A percentile compares a stretch with the other conserved stretches of the same genome.
These are phyloP conservation scores for Misopates orontium DNA, from an alignment of 257 asterid species.

Conservation along the genomic window DNA sequence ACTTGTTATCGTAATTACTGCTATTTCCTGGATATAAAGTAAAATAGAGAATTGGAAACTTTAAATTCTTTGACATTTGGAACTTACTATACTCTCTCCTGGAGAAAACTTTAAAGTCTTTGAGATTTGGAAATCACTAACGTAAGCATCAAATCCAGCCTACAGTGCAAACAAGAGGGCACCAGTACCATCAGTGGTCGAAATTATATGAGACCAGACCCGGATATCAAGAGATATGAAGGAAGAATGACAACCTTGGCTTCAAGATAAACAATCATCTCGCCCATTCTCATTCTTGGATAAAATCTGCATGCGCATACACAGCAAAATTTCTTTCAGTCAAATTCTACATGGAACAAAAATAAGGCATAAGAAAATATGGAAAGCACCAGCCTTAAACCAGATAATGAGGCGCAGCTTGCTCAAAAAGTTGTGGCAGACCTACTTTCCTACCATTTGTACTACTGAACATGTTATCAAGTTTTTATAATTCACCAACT, in stretches of 20 bases:
- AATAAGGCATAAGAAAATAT: neutral
- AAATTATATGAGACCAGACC: conserved; percentile 17
- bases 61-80: conserved; percentile 54
- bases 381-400: conserved; percentile 16
- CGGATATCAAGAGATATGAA: conserved; percentile 24
- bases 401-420: conserved; percentile 20
- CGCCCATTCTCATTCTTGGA: conserved; percentile 77
- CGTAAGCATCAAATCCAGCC: conserved; percentile 86
- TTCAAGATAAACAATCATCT: conserved; percentile 57
- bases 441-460: conserved; percentile 9
- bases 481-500: conserved; percentile 23
- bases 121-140: conserved; percentile 69
- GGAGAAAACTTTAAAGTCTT: conserved; percentile 47
- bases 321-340: conserved; percentile 32
- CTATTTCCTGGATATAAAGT: conserved; percentile 23
- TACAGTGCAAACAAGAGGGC: conserved; percentile 35
- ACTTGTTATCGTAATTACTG: conserved; percentile 11
- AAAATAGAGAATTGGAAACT: conserved; percentile 30
- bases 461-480: conserved; percentile 6
- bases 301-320: conserved; percentile 58
- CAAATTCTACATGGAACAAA: conserved; percentile 23
- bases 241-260: conserved; percentile 55
- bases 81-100: conserved; percentile 72
- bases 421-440: conserved; percentile 8
- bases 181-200: conserved; percentile 21